These are phyloP conservation scores for Excoecaria agallocha DNA, from an alignment of 345 rosid genomes.

Conservation along the genomic window DNA sequence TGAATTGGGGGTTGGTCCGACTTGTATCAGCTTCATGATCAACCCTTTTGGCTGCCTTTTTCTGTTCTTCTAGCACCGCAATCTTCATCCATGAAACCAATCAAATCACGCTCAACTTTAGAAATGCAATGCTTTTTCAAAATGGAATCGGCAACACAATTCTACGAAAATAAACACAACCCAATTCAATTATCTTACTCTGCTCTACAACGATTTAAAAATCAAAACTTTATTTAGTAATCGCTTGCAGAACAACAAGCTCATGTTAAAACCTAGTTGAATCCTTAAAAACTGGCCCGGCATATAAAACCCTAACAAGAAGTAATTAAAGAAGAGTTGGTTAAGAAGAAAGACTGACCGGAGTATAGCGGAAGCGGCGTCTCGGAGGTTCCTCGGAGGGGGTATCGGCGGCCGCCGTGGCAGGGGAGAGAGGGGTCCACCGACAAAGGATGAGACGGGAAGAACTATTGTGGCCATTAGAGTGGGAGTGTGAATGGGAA, in stretches of 20 bases:
- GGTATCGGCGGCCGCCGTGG: slow-evolving; percentile 33
- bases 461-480: slow-evolving; percentile 28
- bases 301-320: background rate
- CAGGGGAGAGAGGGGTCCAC: slow-evolving; percentile 79
- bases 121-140: background rate
- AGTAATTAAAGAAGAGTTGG: background rate
- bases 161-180: background rate
- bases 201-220: background rate
- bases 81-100: slow-evolving; percentile 37
- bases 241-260: background rate
- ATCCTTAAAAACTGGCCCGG: background rate
- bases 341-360: slow-evolving; percentile 42
- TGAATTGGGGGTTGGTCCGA: slow-evolving; percentile 35
- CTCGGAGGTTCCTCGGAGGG: slow-evolving; percentile 58
- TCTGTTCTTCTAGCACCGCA: slow-evolving; percentile 66
- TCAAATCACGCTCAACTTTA: slow-evolving; percentile 1
- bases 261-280: background rate
- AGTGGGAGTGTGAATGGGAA: slow-evolving; percentile 35
- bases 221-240: background rate
- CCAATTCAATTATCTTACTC: background rate
- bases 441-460: slow-evolving; percentile 73
- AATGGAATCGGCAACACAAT: background rate
- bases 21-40: slow-evolving; percentile 41
- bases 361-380: slow-evolving; percentile 82
- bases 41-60: slow-evolving; percentile 38